Conservation (phyloP, 1,139 yeast species). For the Yamadazyma songkhlaensis region DNA sequence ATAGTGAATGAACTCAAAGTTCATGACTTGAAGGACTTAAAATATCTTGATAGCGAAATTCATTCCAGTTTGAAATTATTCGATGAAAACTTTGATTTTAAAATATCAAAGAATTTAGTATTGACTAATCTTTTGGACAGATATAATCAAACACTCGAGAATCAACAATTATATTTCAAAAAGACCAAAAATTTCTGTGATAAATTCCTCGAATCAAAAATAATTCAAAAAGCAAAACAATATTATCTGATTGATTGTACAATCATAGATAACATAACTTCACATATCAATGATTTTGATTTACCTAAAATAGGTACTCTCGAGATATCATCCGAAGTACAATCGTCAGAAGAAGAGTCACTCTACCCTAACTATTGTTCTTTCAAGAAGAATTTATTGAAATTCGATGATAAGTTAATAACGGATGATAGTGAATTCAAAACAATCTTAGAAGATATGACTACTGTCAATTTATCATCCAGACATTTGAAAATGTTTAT, state of each 20-base stretch:
- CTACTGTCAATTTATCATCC: slow-evolving; percentile 10
- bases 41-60: slow-evolving; percentile 7
- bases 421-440: slow-evolving; percentile 14
- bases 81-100: slow-evolving; percentile 7
- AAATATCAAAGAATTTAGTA: slow-evolving; percentile 8
- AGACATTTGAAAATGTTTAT: slow-evolving; percentile 13
- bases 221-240: slow-evolving; percentile 1
- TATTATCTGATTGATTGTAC: too few species aligned
- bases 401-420: slow-evolving; percentile 13
- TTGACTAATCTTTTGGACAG: slow-evolving; percentile 7
- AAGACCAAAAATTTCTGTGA: slow-evolving; percentile 9
- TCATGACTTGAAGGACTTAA: slow-evolving; percentile 18
- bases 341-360: not conserved
- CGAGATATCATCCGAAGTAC: too few species aligned
- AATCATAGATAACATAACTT: not conserved
- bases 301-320: slow-evolving; percentile 3
- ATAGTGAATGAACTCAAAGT: slow-evolving; percentile 16
- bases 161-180: slow-evolving; percentile 6
- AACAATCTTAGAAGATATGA: slow-evolving; percentile 12
- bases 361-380: slow-evolving; percentile 4
- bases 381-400: slow-evolving; percentile 11
- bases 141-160: slow-evolving; percentile 9
- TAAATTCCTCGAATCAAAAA: slow-evolving; percentile 7
- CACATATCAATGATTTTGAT: slow-evolving; percentile 5
- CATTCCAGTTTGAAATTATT: slow-evolving; percentile 8